Evolutionary conservation across 2,329 filamentous ascomycete genomes (phyloP), one percentile per base, ranked within the genome.

Genomic region (Alternaria sp.): DNA sequence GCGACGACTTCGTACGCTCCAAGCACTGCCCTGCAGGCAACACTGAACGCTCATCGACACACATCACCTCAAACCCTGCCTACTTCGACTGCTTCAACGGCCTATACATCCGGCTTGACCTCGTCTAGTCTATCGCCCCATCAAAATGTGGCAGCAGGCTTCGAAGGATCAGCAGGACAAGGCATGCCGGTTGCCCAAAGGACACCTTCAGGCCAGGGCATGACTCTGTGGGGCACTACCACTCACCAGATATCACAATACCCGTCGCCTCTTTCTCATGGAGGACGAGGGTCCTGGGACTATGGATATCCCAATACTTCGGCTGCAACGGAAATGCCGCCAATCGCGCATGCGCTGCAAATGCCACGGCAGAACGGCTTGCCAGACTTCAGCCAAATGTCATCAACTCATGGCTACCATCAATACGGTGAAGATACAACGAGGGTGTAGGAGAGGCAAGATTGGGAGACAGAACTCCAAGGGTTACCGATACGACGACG

Each of bases 31-130:
- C 82, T 84, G 57, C 84, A 86, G 64, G 80, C 83, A 46, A 80
- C 82, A 62, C 79, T 83, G 44, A 84, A 86, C 54, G 79, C 80
- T 54, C 81, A 82, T 65, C 83, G 81, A 63, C 81, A 82, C 49
- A 76, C 79, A 13, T 86, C 84, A 49, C 84, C 84, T 6, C 83
- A 81, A 69, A 86, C 84, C 45, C 78, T 82, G 21, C 65, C 82
- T 17, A 83, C 83, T 54, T 82, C 83, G 43, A 79, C 79, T 43
- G 78, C 80, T 15, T 79, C 83, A 12, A 81, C 76, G 60, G 77
- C 76, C 43, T 86, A 86, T 70, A 79, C 79, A 51, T 71, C 79
- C 15, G 77, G 73, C 61, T 75, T 85, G 65, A 76, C 79, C 45
- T 80, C 81, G 5, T 79, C 82, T 17, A 78, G 78, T 36, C 80